A percentile compares a stretch with the other conserved stretches of the same genome.
phyloP scores from a whole-genome alignment of 345 rosid genomes.

The Isatis tinctoria region DNA sequence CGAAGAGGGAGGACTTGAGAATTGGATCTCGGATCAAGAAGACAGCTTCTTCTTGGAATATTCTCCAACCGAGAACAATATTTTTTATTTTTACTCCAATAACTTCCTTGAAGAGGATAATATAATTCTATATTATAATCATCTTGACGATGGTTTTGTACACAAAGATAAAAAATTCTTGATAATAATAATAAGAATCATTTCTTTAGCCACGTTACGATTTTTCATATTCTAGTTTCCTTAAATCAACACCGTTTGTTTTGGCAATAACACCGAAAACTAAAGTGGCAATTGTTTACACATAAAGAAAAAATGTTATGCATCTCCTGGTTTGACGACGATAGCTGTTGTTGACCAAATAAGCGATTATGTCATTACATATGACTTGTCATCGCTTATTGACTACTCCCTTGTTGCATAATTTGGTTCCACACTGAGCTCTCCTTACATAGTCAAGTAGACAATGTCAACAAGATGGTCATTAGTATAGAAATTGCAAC shows the following conservation, averaged over 20 bases:
- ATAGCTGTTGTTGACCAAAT: neutral
- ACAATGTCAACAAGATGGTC: neutral
- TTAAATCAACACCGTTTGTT: neutral
- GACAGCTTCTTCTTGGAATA: slow-evolving; percentile 37
- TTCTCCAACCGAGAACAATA: slow-evolving; percentile 20
- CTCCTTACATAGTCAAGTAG: slow-evolving; percentile 3
- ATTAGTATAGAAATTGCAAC: neutral
- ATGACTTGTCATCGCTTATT: slow-evolving; percentile 1
- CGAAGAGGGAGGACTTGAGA: slow-evolving; percentile 29
- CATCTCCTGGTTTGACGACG: slow-evolving; percentile 5
- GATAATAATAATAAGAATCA: neutral
- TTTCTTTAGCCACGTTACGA: slow-evolving; percentile 1
- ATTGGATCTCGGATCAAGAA: slow-evolving; percentile 37
- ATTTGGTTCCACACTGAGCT: slow-evolving; percentile 1
- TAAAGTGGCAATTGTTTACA: neutral
- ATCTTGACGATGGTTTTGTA: slow-evolving; percentile 35
- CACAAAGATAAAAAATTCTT: neutral
- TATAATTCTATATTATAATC: slow-evolving; percentile 20
- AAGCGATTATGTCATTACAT: neutral
- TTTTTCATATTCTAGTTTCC: neutral
- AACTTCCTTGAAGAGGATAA: slow-evolving; percentile 7
- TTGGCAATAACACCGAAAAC: neutral
- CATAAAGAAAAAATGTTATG: neutral
- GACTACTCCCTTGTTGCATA: slow-evolving; percentile 13
- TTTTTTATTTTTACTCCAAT: slow-evolving; percentile 14